Conservation (phyloP, 2,329 filamentous ascomycete genomes). For the Coniochaeta prunicola region DNA sequence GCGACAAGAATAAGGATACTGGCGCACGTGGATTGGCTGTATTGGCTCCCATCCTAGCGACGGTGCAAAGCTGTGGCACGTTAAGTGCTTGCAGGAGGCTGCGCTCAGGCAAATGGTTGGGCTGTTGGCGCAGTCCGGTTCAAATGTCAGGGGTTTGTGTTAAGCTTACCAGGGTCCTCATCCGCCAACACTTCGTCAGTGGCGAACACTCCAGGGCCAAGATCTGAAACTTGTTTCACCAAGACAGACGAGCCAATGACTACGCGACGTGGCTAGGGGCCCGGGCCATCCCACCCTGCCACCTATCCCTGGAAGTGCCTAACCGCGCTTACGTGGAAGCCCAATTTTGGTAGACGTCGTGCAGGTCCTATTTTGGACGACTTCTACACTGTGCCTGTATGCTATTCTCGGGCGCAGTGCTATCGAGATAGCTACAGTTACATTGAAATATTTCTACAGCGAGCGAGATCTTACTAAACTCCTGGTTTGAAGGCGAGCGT, state of each 20-base stretch:
- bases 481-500: background rate
- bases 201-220: background rate
- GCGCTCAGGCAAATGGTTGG: background rate
- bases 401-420: background rate
- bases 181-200: background rate
- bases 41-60: background rate
- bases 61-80: background rate
- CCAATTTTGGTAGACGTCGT: background rate
- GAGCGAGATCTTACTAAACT: background rate
- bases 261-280: background rate
- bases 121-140: background rate
- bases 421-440: background rate
- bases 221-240: background rate
- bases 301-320: background rate
- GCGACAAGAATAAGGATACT: background rate
- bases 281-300: background rate
- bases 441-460: background rate
- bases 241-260: background rate
- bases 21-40: background rate
- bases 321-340: background rate
- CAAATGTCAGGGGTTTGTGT: background rate
- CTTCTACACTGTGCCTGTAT: too few species aligned
- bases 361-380: background rate
- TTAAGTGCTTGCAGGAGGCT: slow-evolving; percentile 1
- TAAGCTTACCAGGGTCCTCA: background rate